phyloP scores from a whole-genome alignment of 805 yeast genomes.

The Jamesozyma jinghongensis region DNA sequence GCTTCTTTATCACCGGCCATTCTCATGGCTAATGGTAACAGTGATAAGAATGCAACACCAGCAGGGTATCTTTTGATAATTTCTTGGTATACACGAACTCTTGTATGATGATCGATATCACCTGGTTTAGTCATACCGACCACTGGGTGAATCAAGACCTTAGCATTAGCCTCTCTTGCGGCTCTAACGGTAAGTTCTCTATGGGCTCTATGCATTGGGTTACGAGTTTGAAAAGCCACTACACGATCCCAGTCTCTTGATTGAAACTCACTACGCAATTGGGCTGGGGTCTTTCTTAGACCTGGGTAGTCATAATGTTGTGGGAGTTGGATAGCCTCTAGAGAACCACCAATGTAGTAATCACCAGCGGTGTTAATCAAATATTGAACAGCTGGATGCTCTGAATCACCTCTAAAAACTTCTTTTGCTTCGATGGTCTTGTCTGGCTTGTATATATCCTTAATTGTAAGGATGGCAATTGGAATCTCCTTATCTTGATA shows the following conservation, averaged over 20 bases:
- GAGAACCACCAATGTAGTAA: conserved; percentile 75
- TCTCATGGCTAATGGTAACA: conserved; percentile 94
- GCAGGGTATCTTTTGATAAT: conserved; percentile 87
- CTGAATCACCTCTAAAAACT: conserved; percentile 94
- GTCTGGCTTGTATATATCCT: conserved; percentile 73
- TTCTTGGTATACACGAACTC: conserved; percentile 91
- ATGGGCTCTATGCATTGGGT: conserved; percentile 98
- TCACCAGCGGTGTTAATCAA: conserved; percentile 69
- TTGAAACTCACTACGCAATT: conserved; percentile 74
- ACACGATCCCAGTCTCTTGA: conserved; percentile 78
- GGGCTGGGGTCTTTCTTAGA: conserved; percentile 81
- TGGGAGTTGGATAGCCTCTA: conserved; percentile 78
- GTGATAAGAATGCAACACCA: conserved; percentile 83
- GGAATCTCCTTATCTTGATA: conserved; percentile 74
- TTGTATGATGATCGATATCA: conserved; percentile 94
- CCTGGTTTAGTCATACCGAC: conserved; percentile 97
- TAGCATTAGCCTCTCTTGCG: conserved; percentile 84
- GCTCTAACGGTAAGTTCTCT: conserved; percentile 94
- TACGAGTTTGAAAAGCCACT: conserved; percentile 96
- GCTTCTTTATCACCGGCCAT: conserved; percentile 99
- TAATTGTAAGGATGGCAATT: conserved; percentile 72
- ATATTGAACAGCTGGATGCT: conserved; percentile 85
- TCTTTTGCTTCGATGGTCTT: conserved; percentile 70
- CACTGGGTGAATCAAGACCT: conserved; percentile 89
- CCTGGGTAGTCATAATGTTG: conserved; percentile 86